phyloP scores from a whole-genome alignment of 2,329 filamentous ascomycete species.

The Karstenula rhodostoma region DNA sequence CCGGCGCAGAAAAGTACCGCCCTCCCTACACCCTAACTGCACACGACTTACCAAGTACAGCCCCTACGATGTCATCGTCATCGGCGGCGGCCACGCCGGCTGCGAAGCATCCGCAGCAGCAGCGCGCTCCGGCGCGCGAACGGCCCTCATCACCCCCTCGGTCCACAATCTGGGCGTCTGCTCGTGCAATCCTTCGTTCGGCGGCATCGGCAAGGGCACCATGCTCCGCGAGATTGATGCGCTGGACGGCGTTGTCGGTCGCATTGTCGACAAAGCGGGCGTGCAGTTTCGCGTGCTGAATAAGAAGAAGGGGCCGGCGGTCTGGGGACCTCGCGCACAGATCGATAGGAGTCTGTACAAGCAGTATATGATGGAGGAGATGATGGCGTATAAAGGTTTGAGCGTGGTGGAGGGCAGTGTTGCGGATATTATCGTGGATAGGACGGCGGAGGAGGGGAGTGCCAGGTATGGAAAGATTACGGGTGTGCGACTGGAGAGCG shows the following conservation, averaged over 20 bases:
- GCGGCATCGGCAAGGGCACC: slow-evolving; percentile 97
- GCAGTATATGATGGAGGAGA: slow-evolving; percentile 87
- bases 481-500: slow-evolving; percentile 86
- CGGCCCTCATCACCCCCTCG: slow-evolving; percentile 88
- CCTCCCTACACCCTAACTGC: not conserved
- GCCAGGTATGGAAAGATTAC: slow-evolving; percentile 75
- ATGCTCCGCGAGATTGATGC: slow-evolving; percentile 96
- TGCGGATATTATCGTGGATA: slow-evolving; percentile 84
- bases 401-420: slow-evolving; percentile 86
- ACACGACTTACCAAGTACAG: slow-evolving; percentile 52
- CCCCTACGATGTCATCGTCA: slow-evolving; percentile 89
- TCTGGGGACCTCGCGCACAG: slow-evolving; percentile 96
- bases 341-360: slow-evolving; percentile 92
- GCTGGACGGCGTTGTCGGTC: slow-evolving; percentile 85
- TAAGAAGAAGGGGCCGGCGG: slow-evolving; percentile 86
- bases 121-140: slow-evolving; percentile 85
- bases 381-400: slow-evolving; percentile 79
- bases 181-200: slow-evolving; percentile 96
- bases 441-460: slow-evolving; percentile 53
- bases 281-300: slow-evolving; percentile 95
- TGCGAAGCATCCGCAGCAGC: slow-evolving; percentile 93
- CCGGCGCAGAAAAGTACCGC: slow-evolving; percentile 45
- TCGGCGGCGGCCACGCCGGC: slow-evolving; percentile 94
- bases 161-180: slow-evolving; percentile 90
- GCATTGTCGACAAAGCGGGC: slow-evolving; percentile 91